These are phyloP conservation scores for Blastocystis sp. DNA, from an alignment of 352 stramenopile genomes.

Conservation along the genomic window DNA sequence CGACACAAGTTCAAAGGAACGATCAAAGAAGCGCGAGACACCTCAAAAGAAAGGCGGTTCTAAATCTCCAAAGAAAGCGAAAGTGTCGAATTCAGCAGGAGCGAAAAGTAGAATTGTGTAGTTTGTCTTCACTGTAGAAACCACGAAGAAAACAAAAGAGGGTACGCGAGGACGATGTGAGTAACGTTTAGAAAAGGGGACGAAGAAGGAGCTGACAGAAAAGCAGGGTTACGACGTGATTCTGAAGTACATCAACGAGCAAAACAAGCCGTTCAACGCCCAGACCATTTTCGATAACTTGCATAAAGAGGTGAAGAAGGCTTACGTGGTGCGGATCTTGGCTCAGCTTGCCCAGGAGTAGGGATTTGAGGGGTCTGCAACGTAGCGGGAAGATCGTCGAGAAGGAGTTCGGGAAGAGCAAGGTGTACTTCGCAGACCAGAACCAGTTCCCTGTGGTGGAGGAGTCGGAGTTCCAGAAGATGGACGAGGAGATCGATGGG, in stretches of 20 bases:
- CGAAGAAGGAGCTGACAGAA: conserved; percentile 42
- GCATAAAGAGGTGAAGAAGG: conserved; percentile 48
- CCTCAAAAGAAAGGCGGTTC: background rate
- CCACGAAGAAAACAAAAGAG: conserved; percentile 32
- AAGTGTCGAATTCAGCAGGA: background rate
- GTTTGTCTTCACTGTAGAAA: background rate
- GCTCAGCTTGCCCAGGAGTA: conserved; percentile 21
- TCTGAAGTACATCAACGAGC: conserved; percentile 33
- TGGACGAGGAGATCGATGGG: conserved; percentile 20
- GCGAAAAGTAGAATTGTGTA: background rate
- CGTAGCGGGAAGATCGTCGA: conserved; percentile 45
- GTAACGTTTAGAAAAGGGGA: background rate
- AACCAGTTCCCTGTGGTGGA: conserved; percentile 12
- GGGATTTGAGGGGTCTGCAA: background rate
- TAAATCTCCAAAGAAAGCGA: conserved; percentile 47
- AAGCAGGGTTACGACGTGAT: conserved; percentile 35
- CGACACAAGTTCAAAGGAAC: background rate
- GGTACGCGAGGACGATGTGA: background rate
- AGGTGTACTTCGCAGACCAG: conserved; percentile 54
- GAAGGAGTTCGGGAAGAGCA: conserved; percentile 55
- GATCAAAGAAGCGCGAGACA: background rate
- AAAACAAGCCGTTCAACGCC: conserved; percentile 52
- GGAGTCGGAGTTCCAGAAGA: conserved; percentile 19
- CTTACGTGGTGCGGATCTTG: conserved; percentile 20
- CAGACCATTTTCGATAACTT: conserved; percentile 56